Evolutionary conservation across 148 eudicot species (phyloP), one percentile per base, ranked within the genome.

Genomic region (Heliamphora exappendiculata): DNA sequence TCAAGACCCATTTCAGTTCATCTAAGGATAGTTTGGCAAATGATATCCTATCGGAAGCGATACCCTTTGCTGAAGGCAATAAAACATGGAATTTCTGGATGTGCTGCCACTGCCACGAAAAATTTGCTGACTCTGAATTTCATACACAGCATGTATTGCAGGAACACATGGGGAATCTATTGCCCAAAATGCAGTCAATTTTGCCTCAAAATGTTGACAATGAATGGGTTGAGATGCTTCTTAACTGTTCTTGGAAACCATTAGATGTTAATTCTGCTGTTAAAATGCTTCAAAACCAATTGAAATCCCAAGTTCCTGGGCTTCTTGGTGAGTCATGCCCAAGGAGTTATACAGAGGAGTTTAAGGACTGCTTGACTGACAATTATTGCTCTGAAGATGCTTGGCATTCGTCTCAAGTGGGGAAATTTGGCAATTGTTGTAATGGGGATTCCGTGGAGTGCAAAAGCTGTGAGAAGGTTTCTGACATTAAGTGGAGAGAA

Each of bases 171-270:
- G 88, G 90, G 51, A 86, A 73, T 74, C 74, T 83, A 72, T 79
- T 82, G 76, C 88, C 89, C 36, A 79, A 89, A 77, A 65, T 93
- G 85, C 93, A 91, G 81, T 76, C 88, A 4, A 77, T 87, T 72
- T 70, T 95, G 79, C 99, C 99, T 22, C 87, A 79, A 79, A 80
- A 57, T 81, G 81, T 93, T 49, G 89, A 87, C 47, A 81, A 78
- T 68, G 94, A 91, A 78, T 93, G 96, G 99, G 83, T 77, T 71
- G 97, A 95, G 82, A 92, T 92, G 97, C 91, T 95, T 82, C 67
- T 83, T 22, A 87, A 72, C 66, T 91, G 88, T 82, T 78, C 87
- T 65, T 95, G 99, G 99, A 91, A 93, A 84, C 96, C 99, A 24
- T 66, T 95, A 82, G 94, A 95, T 78, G 85, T 89, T 77, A 72